phyloP scores from a whole-genome alignment of 257 asterid genomes.

The Nemophila menziesii region DNA sequence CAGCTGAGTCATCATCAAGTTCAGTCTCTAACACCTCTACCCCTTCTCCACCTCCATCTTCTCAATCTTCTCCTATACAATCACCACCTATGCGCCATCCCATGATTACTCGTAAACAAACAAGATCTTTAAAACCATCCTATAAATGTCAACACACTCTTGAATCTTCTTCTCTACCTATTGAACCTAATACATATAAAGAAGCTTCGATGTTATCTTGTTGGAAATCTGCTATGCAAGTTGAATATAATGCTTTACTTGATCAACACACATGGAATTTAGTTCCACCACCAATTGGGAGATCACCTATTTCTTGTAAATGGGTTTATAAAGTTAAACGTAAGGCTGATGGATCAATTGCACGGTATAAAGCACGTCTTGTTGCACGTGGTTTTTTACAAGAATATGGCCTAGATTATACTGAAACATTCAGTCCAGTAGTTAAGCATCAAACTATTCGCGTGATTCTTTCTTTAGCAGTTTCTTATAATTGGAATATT shows the following conservation, averaged over 20 bases:
- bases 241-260: not conserved
- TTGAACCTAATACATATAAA: not conserved
- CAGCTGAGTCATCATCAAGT: too few species aligned
- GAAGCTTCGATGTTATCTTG: not conserved
- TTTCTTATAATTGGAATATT: not conserved
- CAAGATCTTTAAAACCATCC: not conserved
- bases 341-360: not conserved
- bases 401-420: not conserved
- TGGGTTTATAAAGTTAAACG: not conserved
- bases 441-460: not conserved
- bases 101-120: not conserved
- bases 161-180: not conserved
- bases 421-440: not conserved
- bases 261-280: not conserved
- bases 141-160: not conserved
- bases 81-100: too few species aligned
- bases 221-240: not conserved
- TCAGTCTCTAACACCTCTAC: too few species aligned
- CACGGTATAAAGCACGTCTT: not conserved
- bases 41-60: too few species aligned
- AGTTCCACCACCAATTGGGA: not conserved
- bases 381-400: conserved; percentile 1
- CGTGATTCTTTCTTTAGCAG: not conserved
- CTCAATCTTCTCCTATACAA: too few species aligned
- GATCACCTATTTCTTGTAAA: not conserved